Percentiles rank a stretch among this genome's conserved stretches.
phyloP scores from a whole-genome alignment of 306 rosid species.

The Potentilla sterilis region DNA sequence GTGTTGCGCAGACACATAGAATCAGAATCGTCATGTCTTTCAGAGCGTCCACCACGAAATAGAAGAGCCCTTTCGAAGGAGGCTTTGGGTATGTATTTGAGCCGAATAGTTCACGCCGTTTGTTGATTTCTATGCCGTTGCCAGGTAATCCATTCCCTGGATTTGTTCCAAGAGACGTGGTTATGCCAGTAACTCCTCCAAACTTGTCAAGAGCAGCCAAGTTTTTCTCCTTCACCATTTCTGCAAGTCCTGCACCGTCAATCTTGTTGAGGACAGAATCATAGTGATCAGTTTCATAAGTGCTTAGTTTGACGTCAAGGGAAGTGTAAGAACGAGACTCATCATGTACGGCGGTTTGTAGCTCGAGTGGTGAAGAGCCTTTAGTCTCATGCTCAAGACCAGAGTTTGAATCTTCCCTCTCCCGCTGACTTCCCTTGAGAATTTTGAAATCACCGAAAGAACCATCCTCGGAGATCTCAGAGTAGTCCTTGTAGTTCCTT shows the following conservation, averaged over 20 bases:
- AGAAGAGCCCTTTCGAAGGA: conserved; percentile 57
- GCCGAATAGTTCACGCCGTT: conserved; percentile 42
- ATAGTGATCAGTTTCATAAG: not conserved
- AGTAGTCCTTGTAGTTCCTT: conserved; percentile 23
- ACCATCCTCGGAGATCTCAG: conserved; percentile 16
- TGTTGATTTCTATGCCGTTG: conserved; percentile 29
- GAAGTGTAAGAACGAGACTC: conserved; percentile 22
- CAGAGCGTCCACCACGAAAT: conserved; percentile 65
- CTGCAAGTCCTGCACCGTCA: conserved; percentile 33
- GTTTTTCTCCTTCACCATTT: conserved; percentile 53
- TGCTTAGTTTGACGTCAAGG: conserved; percentile 7
- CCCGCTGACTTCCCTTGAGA: not conserved
- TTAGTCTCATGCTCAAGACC: not conserved
- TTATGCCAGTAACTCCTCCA: conserved; percentile 50
- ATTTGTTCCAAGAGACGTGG: conserved; percentile 36
- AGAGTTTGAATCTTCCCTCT: not conserved
- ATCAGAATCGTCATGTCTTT: conserved; percentile 74
- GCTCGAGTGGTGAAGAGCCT: not conserved
- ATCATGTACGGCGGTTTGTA: not conserved
- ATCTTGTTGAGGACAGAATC: conserved; percentile 6
- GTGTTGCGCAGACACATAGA: conserved; percentile 70
- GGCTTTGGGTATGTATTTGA: conserved; percentile 66
- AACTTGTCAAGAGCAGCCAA: conserved; percentile 17
- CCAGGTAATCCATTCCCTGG: conserved; percentile 48
- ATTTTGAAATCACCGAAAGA: not conserved